Base-by-base conservation (phyloP, 2,329 filamentous ascomycete species). In the Xylariales sp. region DNA sequence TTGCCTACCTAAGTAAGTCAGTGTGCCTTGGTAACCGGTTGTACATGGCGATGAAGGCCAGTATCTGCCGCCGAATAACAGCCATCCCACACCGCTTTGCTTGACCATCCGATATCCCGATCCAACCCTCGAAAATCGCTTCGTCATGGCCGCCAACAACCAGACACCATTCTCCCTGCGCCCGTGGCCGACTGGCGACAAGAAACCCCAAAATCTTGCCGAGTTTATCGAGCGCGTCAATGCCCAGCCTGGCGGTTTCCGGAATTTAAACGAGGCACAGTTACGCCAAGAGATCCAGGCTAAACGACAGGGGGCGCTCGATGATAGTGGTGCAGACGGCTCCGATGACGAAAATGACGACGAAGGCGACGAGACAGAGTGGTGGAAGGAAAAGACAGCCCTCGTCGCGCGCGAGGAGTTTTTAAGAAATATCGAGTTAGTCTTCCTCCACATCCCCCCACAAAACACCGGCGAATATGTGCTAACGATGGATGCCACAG, bases 221-320 rank as follows among this genome's bases (percentile, higher is more conserved):
- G 87, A 91, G 54, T 91, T 95, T 73, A 93, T 97, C 72, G 83
- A 86, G 65, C 93, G 94, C 72, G 91, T 97, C 75, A 92, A 94
- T 73, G 80, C 83, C 50, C 90, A 97, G 75, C 90, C 92, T 68
- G 93, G 93, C 14, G 92, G 93, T 30, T 97, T 98, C 77, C 90
- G 93, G 67, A 85, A 90, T 73, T 85, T 98, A 71, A 93, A 89
- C 57, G 92, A 97, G 78, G 86, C 89, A 58, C 86, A 89, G 50
- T 82, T 98, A 45, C 86, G 86, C 57, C 87, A 90, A 43, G 90
- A 96, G 75, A 90, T 96, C 59, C 81, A 75, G 18, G 76, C 83
- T 49, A 79, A 82, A 32, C 78, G 83, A 36, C 80, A 82, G 70
- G 67, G 77, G 68, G 72, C 76, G 18, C 77, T 79, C 39, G 78